phyloP scores from a whole-genome alignment of 2,329 filamentous ascomycete genomes.

The Colletotrichum incanum region DNA sequence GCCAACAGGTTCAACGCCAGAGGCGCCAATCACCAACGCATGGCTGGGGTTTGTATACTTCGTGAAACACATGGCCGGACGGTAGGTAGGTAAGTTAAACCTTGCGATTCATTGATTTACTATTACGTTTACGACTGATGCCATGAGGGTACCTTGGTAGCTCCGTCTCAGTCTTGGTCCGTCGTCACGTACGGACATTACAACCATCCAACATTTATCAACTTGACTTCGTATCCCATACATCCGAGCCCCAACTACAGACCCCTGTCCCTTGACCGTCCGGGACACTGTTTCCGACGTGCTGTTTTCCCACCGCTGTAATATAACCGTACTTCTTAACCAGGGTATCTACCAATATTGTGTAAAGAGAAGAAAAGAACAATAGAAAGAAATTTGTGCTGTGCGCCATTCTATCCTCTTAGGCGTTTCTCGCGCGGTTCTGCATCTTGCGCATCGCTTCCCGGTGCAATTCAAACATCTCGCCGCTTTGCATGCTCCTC shows the following conservation, averaged over 20 bases:
- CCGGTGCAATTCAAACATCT: constrained; percentile 82
- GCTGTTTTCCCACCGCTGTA: constrained; percentile 24
- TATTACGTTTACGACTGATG: constrained; percentile 32
- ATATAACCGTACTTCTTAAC: constrained; percentile 14
- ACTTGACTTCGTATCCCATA: neutral
- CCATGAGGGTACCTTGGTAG: neutral
- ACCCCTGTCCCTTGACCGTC: constrained; percentile 6
- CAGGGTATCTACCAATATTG: constrained; percentile 40
- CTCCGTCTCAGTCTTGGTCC: neutral
- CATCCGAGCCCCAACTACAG: neutral
- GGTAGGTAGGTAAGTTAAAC: neutral
- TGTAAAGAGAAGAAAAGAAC: neutral
- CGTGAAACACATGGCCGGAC: neutral
- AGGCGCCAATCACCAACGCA: neutral
- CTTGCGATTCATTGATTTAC: constrained; percentile 6
- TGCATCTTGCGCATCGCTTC: constrained; percentile 89
- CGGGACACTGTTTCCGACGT: constrained; percentile 20
- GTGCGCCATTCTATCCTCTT: neutral
- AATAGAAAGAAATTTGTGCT: neutral
- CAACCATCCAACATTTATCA: constrained; percentile 4
- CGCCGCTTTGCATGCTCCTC: constrained; percentile 81
- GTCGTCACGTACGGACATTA: constrained; percentile 17
- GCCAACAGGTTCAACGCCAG: neutral
- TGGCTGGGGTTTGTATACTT: neutral
- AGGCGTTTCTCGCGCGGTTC: constrained; percentile 55